Base-by-base conservation (phyloP, 2,329 filamentous ascomycete species). In the Phyllosticta ampelicida region DNA sequence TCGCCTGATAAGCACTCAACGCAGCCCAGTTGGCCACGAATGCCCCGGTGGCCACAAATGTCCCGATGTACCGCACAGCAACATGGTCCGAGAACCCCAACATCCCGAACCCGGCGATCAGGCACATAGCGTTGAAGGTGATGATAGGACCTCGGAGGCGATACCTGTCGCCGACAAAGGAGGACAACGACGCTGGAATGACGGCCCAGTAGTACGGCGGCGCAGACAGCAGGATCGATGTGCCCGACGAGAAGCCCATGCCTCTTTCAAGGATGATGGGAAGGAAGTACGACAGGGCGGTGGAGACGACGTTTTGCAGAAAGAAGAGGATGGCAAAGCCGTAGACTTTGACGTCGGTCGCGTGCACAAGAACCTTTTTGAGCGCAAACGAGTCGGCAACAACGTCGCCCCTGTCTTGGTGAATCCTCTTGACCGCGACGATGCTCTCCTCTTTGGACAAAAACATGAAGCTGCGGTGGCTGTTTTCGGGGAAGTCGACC, bases 1-100 rank as follows among this genome's bases (percentile, higher is more conserved):
- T 86, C 28, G 69, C 68, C 65, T 83, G 79, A 62, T 83, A 85
- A 0, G 82, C 78, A 55, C 80, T 84, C 61, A 87, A 71, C 0
- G 83, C 84, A 0, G 85, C 84, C 84, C 84, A 87, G 62, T 87
- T 87, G 3, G 80, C 82, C 3, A 87, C 78, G 62, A 86, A 87
- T 0, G 84, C 83, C 0, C 85, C 85, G 0, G 84, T 87, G 0
- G 84, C 83, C 1, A 87, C 75, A 67, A 80, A 86, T 0, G 82
- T 83, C 9, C 84, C 85, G 28, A 85, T 73, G 62, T 86, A 86
- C 53, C 85, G 78, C 3, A 83, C 81, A 0, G 81, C 75, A 55
- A 85, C 79, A 58, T 84, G 77, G 13, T 74, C 70, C 0, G 79
- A 73, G 65, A 86, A 84, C 1, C 84, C 84, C 3, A 87, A 75